A percentile compares a stretch with the other conserved stretches of the same genome.
phyloP scores from a whole-genome alignment of 495 filamentous ascomycete species.

The Penicillium lagena region DNA sequence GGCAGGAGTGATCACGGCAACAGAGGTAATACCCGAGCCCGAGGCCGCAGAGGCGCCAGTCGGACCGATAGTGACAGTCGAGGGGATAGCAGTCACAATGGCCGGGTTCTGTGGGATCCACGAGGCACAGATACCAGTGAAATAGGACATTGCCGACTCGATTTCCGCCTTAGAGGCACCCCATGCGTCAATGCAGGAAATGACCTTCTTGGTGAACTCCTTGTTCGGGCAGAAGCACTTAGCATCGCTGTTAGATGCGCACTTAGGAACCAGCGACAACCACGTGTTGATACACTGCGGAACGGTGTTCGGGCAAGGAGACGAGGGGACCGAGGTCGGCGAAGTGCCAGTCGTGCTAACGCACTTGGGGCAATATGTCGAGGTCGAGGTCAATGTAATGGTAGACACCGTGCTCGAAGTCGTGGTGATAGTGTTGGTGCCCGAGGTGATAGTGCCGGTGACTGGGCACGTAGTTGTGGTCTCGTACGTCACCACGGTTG shows the following conservation, averaged over 20 bases:
- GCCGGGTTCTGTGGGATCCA: slow-evolving; percentile 73
- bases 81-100: slow-evolving; percentile 67
- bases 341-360: slow-evolving; percentile 14
- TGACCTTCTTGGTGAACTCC: slow-evolving; percentile 72
- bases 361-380: slow-evolving; percentile 32
- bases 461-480: slow-evolving; percentile 23
- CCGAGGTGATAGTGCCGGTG: slow-evolving; percentile 30
- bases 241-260: slow-evolving; percentile 76
- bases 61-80: slow-evolving; percentile 52
- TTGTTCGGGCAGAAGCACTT: slow-evolving; percentile 81
- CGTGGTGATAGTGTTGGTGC: slow-evolving; percentile 24
- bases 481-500: slow-evolving; percentile 10
- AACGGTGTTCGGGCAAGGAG: slow-evolving; percentile 63
- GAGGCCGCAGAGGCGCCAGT: slow-evolving; percentile 17
- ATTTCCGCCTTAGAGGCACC: slow-evolving; percentile 60
- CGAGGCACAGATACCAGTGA: slow-evolving; percentile 84
- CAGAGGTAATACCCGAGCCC: slow-evolving; percentile 17
- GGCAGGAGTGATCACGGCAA: slow-evolving; percentile 29
- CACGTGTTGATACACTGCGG: slow-evolving; percentile 94
- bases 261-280: slow-evolving; percentile 60
- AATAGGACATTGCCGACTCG: slow-evolving; percentile 68
- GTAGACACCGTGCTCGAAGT: slow-evolving; percentile 35
- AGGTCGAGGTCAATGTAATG: slow-evolving; percentile 29
- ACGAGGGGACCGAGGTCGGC: slow-evolving; percentile 15
- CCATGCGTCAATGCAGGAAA: slow-evolving; percentile 74